These are phyloP conservation scores for Deuterostichococcus epilithicus DNA, from an alignment of 139 green algal species.

Conservation along the genomic window DNA sequence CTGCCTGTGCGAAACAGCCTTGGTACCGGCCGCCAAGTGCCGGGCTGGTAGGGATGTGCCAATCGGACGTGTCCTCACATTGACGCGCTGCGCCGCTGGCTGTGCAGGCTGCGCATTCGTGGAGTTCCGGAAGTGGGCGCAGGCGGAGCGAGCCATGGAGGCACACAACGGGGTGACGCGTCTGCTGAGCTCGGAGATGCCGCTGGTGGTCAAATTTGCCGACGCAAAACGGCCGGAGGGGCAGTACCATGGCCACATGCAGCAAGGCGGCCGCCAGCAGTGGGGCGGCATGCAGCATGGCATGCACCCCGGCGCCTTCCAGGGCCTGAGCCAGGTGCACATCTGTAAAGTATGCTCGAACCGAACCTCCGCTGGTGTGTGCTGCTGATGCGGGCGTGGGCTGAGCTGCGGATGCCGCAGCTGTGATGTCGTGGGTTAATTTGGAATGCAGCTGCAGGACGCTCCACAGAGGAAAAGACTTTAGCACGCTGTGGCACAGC, in stretches of 20 bases:
- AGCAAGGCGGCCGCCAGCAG: conserved; percentile 17
- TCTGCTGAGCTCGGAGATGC: conserved; percentile 59
- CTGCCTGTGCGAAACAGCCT: too few relatives aligned
- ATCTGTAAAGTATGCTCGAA: conserved; percentile 7
- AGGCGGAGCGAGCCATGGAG: conserved; percentile 72
- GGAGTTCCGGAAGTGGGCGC: conserved; percentile 64
- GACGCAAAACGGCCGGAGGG: conserved; percentile 56
- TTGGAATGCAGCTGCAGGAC: too few relatives aligned
- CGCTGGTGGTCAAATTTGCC: conserved; percentile 85
- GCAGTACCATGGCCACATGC: neutral
- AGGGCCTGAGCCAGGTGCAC: conserved; percentile 15
- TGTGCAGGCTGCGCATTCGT: conserved; percentile 78
- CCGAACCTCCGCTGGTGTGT: too few relatives aligned
- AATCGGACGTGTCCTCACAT: too few relatives aligned
- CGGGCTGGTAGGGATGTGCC: too few relatives aligned
- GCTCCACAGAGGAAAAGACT: too few relatives aligned
- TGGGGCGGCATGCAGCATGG: neutral
- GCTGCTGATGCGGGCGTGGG: too few relatives aligned
- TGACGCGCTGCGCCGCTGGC: neutral
- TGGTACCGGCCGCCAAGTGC: too few relatives aligned
- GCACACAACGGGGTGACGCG: conserved; percentile 59
- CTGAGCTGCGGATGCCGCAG: too few relatives aligned
- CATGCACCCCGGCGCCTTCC: neutral
- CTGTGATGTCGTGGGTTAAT: too few relatives aligned
- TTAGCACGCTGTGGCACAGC: too few relatives aligned